phyloP scores from a whole-genome alignment of 257 asterid genomes.

The Nicotiana attenuata region DNA sequence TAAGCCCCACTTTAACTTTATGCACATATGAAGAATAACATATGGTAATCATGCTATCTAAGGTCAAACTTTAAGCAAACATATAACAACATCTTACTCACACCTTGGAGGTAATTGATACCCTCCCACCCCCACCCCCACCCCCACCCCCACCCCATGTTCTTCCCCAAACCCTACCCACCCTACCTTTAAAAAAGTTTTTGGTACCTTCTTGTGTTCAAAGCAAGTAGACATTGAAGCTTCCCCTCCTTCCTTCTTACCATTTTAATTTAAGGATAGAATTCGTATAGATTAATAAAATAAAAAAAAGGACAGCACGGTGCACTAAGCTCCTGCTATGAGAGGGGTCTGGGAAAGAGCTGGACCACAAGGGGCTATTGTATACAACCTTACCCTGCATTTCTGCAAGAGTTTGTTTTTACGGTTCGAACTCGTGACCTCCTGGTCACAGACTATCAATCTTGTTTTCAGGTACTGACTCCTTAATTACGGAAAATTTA shows the following conservation, averaged over 20 bases:
- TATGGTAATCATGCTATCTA: conserved; percentile 32
- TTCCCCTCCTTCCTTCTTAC: conserved; percentile 13
- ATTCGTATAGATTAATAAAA: too few species aligned
- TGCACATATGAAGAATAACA: conserved; percentile 16
- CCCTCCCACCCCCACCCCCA: background rate
- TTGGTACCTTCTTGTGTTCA: conserved; percentile 40
- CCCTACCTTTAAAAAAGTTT: conserved; percentile 22
- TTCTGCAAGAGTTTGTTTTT: too few species aligned
- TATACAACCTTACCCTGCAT: too few species aligned
- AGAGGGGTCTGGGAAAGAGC: too few species aligned
- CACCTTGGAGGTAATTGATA: conserved; percentile 29
- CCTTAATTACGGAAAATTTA: background rate
- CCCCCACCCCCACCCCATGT: background rate
- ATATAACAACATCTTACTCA: conserved; percentile 27
- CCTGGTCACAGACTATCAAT: too few species aligned
- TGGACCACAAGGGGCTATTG: too few species aligned
- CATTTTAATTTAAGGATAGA: background rate
- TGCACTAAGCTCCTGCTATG: too few species aligned
- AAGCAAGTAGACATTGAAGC: conserved; percentile 40
- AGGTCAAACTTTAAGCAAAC: conserved; percentile 48
- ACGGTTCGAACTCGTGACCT: too few species aligned
- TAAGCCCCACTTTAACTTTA: conserved; percentile 45
- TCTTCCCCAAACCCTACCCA: background rate
- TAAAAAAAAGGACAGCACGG: accelerated
- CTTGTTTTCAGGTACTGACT: background rate